phyloP scores from a whole-genome alignment of 495 filamentous ascomycete genomes.

The Sporormia fimetaria region DNA sequence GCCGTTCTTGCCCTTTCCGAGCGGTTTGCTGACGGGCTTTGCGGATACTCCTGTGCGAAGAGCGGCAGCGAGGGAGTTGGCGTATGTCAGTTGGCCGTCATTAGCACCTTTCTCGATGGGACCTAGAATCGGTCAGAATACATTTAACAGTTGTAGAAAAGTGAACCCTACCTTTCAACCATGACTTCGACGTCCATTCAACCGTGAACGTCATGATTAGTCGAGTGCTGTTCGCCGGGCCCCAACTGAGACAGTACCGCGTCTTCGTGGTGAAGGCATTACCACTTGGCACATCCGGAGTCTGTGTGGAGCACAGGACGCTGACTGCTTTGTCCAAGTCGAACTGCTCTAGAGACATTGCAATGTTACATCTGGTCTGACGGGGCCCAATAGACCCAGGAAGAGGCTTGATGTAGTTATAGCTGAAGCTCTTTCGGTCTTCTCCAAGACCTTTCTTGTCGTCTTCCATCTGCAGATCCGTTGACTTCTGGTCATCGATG shows the following conservation, averaged over 20 bases:
- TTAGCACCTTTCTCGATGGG: constrained; percentile 93
- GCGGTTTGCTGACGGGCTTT: constrained; percentile 40
- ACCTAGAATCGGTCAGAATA: constrained; percentile 37
- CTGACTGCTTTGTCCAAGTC: constrained; percentile 82
- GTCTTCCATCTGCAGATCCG: constrained; percentile 70
- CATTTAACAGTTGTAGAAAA: neutral
- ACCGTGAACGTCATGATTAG: constrained; percentile 77
- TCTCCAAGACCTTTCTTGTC: constrained; percentile 64
- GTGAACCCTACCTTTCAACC: constrained; percentile 70
- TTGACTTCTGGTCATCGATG: constrained; percentile 74
- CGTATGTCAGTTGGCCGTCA: constrained; percentile 75
- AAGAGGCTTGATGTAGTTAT: constrained; percentile 87
- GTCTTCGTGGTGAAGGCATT: constrained; percentile 88
- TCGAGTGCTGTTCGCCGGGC: constrained; percentile 67
- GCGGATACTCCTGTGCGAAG: constrained; percentile 63
- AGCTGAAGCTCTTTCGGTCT: constrained; percentile 61
- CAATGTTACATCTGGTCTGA: constrained; percentile 90
- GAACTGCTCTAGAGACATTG: constrained; percentile 64
- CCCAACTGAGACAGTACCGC: constrained; percentile 90
- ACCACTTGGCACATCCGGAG: constrained; percentile 88
- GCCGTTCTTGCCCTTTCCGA: constrained; percentile 38
- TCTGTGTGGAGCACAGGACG: constrained; percentile 59
- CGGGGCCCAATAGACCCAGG: constrained; percentile 75
- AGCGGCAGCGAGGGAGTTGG: constrained; percentile 59
- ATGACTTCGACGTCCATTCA: constrained; percentile 96